These are phyloP conservation scores for Naegleria lovaniensis DNA, from an alignment of 208 protist genomes.

Conservation along the genomic window DNA sequence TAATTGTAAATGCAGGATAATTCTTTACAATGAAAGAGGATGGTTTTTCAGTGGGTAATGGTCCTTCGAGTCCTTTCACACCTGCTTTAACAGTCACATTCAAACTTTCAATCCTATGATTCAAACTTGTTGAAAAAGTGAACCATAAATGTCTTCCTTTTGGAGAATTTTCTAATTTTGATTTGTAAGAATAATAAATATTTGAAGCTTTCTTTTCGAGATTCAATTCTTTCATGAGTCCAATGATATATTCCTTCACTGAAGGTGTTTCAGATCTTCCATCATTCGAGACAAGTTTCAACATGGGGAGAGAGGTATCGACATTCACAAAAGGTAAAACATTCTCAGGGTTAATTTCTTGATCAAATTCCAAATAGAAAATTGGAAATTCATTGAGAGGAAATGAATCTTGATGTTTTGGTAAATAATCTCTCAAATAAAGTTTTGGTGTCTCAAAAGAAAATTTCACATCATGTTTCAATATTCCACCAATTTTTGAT, in stretches of 20 bases:
- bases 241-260: neutral
- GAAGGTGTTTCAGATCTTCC: neutral
- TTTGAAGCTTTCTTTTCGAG: neutral
- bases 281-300: neutral
- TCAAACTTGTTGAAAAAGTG: neutral
- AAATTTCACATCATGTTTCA: neutral
- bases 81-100: neutral
- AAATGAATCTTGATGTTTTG: neutral
- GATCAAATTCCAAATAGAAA: neutral
- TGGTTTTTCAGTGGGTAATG: neutral
- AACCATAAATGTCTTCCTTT: neutral
- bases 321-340: neutral
- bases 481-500: too few species aligned
- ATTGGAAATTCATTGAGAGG: neutral
- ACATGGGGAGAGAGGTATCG: neutral
- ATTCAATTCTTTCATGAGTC: neutral
- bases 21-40: neutral
- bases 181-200: neutral
- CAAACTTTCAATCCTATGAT: neutral
- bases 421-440: neutral
- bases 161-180: neutral
- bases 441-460: neutral
- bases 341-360: neutral
- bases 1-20: neutral
- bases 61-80: neutral